Evolutionary conservation across 2,329 filamentous ascomycete genomes (phyloP), one percentile per base, ranked within the genome.

Genomic region (Helicocarpus griseus): DNA sequence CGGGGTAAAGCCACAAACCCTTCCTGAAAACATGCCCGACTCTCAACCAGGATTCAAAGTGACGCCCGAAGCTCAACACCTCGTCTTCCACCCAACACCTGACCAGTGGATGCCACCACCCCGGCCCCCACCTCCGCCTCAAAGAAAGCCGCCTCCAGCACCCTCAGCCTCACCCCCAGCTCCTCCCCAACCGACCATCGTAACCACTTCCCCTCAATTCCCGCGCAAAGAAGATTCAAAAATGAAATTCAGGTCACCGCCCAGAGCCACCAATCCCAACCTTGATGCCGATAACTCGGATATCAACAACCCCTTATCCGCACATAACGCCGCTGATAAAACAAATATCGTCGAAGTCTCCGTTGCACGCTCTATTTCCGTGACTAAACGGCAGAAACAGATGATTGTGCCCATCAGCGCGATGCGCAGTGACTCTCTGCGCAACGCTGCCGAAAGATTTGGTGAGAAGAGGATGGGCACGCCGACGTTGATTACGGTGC

Each of bases 281-380:
- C n/a, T n/a, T n/a, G n/a, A n/a, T n/a, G n/a, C n/a, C n/a, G n/a
- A n/a, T n/a, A n/a, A n/a, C n/a, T n/a, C n/a, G n/a, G n/a, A n/a
- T n/a, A n/a, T n/a, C 56, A 2, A 44, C 49, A 2, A 59, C 57
- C 0, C 57, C 59, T 33, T 14, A 8, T 24, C 35, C 36, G 46
- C 28, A 22, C 13, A 14, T n/a, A 21, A 44, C 29, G 21, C 44
- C 50, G 38, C 11, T 29, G 29, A 8, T 14, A 26, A 31, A 29
- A 41, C 51, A 35, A 41, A 53, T 54, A 33, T 55, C 54, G 58
- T 69, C 33, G 65, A 70, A 53, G 60, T 72, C 29, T 70, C 69
- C 2, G 61, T 66, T 33, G 69, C 69, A 2, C 60, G 68, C 26
- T 70, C 69, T 4, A 57, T 72, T 7, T 70, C 68, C 7, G 62